Conservation (phyloP, 2,329 filamentous ascomycete species). For the Zymoseptoria crescenta region DNA sequence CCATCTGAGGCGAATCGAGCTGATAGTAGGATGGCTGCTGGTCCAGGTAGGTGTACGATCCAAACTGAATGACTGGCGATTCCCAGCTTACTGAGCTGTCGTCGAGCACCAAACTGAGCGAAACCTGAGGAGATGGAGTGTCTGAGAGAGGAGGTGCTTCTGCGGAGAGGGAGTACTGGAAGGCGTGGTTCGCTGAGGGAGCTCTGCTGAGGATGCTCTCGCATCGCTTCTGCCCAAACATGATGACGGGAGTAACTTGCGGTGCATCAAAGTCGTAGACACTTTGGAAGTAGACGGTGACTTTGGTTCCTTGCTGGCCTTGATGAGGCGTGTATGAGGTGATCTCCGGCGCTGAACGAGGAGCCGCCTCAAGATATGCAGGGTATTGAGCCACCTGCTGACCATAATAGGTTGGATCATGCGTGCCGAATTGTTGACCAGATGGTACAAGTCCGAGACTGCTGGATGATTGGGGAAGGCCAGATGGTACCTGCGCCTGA, state of each 20-base stretch:
- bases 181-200: slow-evolving; percentile 48
- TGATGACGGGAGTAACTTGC: slow-evolving; percentile 48
- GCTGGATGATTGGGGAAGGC: slow-evolving; percentile 36
- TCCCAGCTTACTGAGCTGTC: slow-evolving; percentile 31
- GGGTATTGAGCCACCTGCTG: slow-evolving; percentile 51
- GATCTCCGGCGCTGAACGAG: slow-evolving; percentile 55
- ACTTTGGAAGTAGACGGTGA: slow-evolving; percentile 67
- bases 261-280: slow-evolving; percentile 63
- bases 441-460: slow-evolving; percentile 37
- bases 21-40: slow-evolving; percentile 20
- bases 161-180: slow-evolving; percentile 63
- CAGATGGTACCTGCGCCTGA: slow-evolving; percentile 44
- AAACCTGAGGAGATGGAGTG: slow-evolving; percentile 51
- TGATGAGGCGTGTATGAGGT: slow-evolving; percentile 61
- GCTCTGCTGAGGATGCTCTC: slow-evolving; percentile 56
- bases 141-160: slow-evolving; percentile 61
- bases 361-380: slow-evolving; percentile 57
- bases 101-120: slow-evolving; percentile 54
- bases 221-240: slow-evolving; percentile 72
- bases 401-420: slow-evolving; percentile 42
- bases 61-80: slow-evolving; percentile 46
- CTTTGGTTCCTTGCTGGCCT: slow-evolving; percentile 61
- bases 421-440: slow-evolving; percentile 39
- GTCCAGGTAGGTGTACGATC: slow-evolving; percentile 51
- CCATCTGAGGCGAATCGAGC: slow-evolving; percentile 24